phyloP scores from a whole-genome alignment of 257 asterid species.

The Solanum paucissectum region DNA sequence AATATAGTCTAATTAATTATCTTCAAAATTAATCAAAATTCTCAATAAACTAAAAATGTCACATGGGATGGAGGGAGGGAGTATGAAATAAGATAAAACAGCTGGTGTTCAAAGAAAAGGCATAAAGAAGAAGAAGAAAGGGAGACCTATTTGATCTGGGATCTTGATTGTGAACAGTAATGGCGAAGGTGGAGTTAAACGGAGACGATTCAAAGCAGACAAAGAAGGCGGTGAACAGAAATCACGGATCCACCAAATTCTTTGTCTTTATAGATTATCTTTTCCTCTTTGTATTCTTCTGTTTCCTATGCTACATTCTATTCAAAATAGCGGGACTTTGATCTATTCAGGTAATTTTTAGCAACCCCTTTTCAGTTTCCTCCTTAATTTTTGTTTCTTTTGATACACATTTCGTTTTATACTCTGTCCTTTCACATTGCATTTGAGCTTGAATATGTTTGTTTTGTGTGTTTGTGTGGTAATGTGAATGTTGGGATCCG shows the following conservation, averaged over 20 bases:
- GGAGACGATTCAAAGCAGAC: not conserved
- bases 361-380: not conserved
- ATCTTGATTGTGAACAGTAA: not conserved
- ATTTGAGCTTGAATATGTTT: not conserved
- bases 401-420: not conserved
- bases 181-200: not conserved
- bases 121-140: not conserved
- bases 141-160: not conserved
- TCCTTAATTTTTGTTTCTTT: not conserved
- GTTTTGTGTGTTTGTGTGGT: not conserved
- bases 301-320: constrained; percentile 5
- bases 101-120: not conserved
- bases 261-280: constrained; percentile 20
- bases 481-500: not conserved
- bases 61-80: not conserved
- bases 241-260: constrained; percentile 22
- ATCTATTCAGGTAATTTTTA: not conserved
- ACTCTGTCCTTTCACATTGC: not conserved
- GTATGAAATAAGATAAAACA: not conserved
- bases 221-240: not conserved
- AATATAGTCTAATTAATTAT: not conserved
- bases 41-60: not conserved
- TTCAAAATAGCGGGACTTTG: not conserved
- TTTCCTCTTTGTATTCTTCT: not conserved
- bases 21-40: not conserved